A percentile compares a stretch with the other conserved stretches of the same genome.
These are phyloP conservation scores for Trichoderma simmonsii DNA, from an alignment of 2,329 filamentous ascomycete genomes.

Conservation along the genomic window DNA sequence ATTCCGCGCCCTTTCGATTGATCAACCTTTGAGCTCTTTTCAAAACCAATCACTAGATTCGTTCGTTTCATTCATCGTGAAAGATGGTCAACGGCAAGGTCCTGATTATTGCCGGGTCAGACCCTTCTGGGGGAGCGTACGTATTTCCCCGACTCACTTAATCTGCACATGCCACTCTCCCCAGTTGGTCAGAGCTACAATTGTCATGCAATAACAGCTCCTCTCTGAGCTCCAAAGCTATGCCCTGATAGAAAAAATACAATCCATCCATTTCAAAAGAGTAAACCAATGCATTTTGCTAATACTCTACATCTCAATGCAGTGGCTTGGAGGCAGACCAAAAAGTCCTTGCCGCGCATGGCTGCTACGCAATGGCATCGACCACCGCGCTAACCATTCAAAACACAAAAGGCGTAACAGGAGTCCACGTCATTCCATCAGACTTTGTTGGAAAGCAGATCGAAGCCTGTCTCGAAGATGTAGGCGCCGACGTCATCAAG, in stretches of 20 bases:
- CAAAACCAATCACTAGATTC: background rate
- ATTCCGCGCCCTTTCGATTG: constrained; percentile 2
- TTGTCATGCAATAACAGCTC: background rate
- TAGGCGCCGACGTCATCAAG: constrained; percentile 87
- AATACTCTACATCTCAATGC: background rate
- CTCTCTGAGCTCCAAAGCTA: background rate
- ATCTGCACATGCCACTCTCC: background rate
- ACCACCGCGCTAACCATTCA: constrained; percentile 95
- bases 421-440: constrained; percentile 74
- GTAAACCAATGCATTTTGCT: background rate
- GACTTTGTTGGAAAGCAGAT: constrained; percentile 82
- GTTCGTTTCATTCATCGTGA: background rate
- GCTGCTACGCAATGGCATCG: constrained; percentile 93
- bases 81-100: constrained; percentile 52
- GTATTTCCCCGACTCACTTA: constrained; percentile 30
- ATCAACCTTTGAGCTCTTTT: background rate
- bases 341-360: constrained; percentile 87
- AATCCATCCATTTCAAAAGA: background rate
- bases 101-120: constrained; percentile 81
- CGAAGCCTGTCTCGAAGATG: constrained; percentile 76
- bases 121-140: constrained; percentile 85
- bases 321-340: constrained; percentile 95
- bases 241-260: background rate
- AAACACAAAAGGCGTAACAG: constrained; percentile 81
- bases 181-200: background rate